Conservation (phyloP, 805 yeast genomes). For the Yarrowia porcina region DNA sequence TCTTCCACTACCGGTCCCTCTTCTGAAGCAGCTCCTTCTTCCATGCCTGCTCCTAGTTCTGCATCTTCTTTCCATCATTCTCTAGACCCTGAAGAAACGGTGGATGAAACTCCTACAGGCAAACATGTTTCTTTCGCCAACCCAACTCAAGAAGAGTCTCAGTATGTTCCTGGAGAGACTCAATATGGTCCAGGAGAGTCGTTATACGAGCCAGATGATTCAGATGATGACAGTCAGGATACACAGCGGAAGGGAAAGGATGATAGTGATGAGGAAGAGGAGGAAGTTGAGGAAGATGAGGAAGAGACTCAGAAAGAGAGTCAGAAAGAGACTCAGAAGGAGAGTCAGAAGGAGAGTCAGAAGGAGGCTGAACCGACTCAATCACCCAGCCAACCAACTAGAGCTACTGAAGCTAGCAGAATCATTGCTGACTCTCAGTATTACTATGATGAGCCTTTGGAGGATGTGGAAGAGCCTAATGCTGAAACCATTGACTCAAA, state of each 20-base stretch:
- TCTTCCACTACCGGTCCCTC: not conserved
- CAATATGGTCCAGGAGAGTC: constrained; percentile 7
- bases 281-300: too few relatives aligned
- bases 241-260: too few relatives aligned
- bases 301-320: too few relatives aligned
- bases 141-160: not conserved
- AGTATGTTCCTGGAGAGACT: not conserved
- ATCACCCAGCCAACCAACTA: not conserved
- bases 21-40: not conserved
- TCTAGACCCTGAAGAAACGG: not conserved
- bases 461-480: not conserved
- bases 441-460: not conserved
- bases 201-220: not conserved
- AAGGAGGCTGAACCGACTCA: not conserved
- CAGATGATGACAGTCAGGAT: not conserved
- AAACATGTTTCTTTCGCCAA: not conserved
- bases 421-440: not conserved
- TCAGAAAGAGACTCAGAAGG: not conserved
- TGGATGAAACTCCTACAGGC: constrained; percentile 5
- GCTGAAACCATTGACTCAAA: not conserved
- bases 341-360: not conserved
- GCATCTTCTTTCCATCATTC: not conserved
- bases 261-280: too few relatives aligned
- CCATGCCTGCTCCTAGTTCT: constrained; percentile 5
- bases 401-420: not conserved